These are phyloP conservation scores for Phytophthora brassicae DNA, from an alignment of 352 stramenopile genomes.

Conservation along the genomic window DNA sequence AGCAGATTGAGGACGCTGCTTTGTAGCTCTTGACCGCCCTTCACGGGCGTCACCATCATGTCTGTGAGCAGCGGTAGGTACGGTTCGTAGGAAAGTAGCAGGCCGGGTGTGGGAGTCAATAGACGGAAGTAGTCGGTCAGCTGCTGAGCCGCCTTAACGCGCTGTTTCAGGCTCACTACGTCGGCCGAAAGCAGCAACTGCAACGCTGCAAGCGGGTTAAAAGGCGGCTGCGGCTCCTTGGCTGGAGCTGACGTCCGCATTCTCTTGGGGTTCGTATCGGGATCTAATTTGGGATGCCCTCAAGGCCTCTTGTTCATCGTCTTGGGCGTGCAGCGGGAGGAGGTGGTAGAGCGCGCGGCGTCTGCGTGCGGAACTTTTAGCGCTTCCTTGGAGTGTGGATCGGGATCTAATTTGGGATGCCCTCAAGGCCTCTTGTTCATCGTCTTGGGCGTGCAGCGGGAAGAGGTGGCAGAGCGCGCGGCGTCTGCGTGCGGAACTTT, in stretches of 20 bases:
- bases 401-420: conserved; percentile 1
- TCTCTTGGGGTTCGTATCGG: conserved; percentile 1
- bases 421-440: conserved; percentile 36
- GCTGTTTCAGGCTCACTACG: conserved; percentile 38
- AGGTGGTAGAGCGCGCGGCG: no score
- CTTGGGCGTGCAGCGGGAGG: no score
- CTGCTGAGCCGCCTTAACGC: conserved; percentile 46
- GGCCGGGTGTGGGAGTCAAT: conserved; percentile 23
- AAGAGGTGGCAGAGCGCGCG: no score
- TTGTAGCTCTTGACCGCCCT: conserved; percentile 40
- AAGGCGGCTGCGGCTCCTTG: neutral
- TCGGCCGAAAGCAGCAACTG: conserved; percentile 50
- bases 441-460: no score
- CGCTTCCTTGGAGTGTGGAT: neutral
- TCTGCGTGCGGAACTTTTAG: no score
- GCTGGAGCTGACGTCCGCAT: neutral
- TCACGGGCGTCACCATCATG: conserved; percentile 32
- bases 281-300: conserved; percentile 6
- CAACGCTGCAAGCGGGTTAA: conserved; percentile 48
- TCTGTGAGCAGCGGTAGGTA: conserved; percentile 47
- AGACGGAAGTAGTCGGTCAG: conserved; percentile 38
- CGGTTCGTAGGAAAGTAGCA: conserved; percentile 52
- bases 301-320: conserved; percentile 39
- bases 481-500: no score
- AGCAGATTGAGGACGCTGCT: conserved; percentile 42